Evolutionary conservation across 768 basidiomycete species (phyloP).

Genomic region (Chlorophyllum brunneum): DNA sequence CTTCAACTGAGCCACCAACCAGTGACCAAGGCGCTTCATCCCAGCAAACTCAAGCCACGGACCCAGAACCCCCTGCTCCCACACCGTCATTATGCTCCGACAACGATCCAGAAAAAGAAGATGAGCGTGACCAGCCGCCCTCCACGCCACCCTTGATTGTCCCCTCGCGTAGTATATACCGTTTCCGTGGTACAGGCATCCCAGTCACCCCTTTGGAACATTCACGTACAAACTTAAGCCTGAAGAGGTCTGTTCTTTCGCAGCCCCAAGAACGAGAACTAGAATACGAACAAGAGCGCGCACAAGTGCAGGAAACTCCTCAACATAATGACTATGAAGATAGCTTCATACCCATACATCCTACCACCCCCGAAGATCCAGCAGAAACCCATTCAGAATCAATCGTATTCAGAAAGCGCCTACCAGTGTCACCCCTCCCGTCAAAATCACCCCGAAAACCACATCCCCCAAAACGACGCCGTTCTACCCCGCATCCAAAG

Average conservation of each 20-base stretch:
- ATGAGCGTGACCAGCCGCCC: conserved; percentile 47
- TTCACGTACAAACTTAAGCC: background rate
- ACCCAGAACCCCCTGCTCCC: conserved; percentile 28
- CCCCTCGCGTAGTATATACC: conserved; percentile 13
- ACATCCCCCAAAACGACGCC: conserved; percentile 50
- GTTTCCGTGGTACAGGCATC: conserved; percentile 23
- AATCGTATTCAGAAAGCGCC: conserved; percentile 54
- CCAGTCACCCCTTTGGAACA: conserved; percentile 17
- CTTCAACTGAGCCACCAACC: conserved; percentile 8
- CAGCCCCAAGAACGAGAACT: background rate
- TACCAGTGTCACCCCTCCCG: conserved; percentile 64
- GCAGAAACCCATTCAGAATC: conserved; percentile 8
- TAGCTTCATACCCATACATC: conserved; percentile 6
- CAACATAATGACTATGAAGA: conserved; percentile 22
- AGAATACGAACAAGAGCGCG: background rate
- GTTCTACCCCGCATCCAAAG: conserved; percentile 25
- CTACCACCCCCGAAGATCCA: conserved; percentile 8
- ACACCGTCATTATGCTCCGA: conserved; percentile 79
- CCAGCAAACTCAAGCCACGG: conserved; percentile 20
- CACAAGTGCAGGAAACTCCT: conserved; percentile 26
- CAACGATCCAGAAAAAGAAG: conserved; percentile 48
- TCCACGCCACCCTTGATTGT: conserved; percentile 43
- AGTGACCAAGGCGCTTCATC: conserved; percentile 13
- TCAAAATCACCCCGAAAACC: conserved; percentile 50
- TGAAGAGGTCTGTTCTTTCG: background rate